Conservation (phyloP, 2,329 filamentous ascomycete genomes). For the Fusarium annulatum region DNA sequence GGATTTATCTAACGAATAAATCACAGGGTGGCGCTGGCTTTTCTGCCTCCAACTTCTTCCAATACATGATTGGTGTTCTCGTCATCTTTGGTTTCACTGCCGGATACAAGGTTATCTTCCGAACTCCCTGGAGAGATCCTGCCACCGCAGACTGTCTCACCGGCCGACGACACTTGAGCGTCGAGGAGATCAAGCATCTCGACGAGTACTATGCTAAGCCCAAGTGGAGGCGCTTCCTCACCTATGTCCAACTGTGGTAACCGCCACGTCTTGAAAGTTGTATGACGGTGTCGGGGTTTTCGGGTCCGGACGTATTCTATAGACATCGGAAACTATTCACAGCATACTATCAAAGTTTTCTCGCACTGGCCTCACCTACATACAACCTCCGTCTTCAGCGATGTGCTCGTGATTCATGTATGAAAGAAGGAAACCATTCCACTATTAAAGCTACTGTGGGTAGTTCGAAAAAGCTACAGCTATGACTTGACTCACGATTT, state of each 20-base stretch:
- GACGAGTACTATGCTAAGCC: slow-evolving; percentile 29
- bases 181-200: slow-evolving; percentile 32
- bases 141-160: slow-evolving; percentile 33
- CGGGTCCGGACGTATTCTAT: neutral
- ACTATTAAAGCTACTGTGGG: neutral
- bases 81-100: slow-evolving; percentile 35
- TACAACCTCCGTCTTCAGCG: too few relatives aligned
- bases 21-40: neutral
- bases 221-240: slow-evolving; percentile 36
- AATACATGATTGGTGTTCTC: slow-evolving; percentile 8
- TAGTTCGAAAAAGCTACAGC: neutral
- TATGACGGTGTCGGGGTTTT: neutral
- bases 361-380: neutral
- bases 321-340: neutral
- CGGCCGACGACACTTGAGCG: slow-evolving; percentile 20
- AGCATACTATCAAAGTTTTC: too few relatives aligned
- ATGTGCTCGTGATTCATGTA: neutral
- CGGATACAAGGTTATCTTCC: slow-evolving; percentile 32
- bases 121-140: slow-evolving; percentile 34
- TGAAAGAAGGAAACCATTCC: too few relatives aligned
- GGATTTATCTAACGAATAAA: rapidly evolving
- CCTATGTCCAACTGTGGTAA: slow-evolving; percentile 37
- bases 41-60: neutral
- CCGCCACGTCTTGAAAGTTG: neutral
- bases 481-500: neutral